phyloP scores from a whole-genome alignment of 768 basidiomycete species.

The Phaffia tasmanica region DNA sequence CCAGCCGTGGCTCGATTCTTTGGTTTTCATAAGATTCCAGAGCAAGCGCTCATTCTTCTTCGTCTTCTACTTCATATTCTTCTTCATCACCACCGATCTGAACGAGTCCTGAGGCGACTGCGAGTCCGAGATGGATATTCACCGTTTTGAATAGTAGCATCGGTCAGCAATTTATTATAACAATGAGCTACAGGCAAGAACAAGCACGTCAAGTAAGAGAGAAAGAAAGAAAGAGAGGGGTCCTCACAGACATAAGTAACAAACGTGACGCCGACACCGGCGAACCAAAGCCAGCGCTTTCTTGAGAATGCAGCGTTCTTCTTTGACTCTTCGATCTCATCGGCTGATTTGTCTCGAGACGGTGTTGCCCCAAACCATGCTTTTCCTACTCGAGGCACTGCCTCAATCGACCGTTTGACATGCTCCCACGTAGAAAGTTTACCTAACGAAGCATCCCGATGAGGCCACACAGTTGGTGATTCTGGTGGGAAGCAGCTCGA shows the following conservation, averaged over 20 bases:
- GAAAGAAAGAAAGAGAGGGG: not conserved
- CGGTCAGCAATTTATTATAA: too few species aligned
- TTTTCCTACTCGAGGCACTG: constrained; percentile 1
- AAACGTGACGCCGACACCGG: constrained; percentile 3
- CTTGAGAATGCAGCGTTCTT: constrained; percentile 11
- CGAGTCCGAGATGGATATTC: too few species aligned
- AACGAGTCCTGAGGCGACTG: constrained; percentile 11
- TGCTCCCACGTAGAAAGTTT: not conserved
- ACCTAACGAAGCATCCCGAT: not conserved
- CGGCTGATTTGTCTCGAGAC: not conserved
- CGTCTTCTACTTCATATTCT: constrained; percentile 7
- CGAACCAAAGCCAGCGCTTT: constrained; percentile 13
- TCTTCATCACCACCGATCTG: constrained; percentile 5
- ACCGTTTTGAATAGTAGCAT: too few species aligned
- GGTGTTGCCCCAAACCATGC: not conserved
- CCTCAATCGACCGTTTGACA: not conserved
- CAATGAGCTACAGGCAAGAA: too few species aligned
- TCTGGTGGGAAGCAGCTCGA: constrained; percentile 24
- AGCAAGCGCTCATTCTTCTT: not conserved
- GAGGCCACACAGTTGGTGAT: constrained; percentile 10
- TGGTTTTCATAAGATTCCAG: too few species aligned
- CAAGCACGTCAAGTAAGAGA: not conserved
- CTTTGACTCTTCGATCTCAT: constrained; percentile 6
- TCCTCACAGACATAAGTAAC: constrained; percentile 8
- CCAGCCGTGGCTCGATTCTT: too few species aligned